These are phyloP conservation scores for Echites panduratus DNA, from an alignment of 257 asterid genomes.

Conservation along the genomic window DNA sequence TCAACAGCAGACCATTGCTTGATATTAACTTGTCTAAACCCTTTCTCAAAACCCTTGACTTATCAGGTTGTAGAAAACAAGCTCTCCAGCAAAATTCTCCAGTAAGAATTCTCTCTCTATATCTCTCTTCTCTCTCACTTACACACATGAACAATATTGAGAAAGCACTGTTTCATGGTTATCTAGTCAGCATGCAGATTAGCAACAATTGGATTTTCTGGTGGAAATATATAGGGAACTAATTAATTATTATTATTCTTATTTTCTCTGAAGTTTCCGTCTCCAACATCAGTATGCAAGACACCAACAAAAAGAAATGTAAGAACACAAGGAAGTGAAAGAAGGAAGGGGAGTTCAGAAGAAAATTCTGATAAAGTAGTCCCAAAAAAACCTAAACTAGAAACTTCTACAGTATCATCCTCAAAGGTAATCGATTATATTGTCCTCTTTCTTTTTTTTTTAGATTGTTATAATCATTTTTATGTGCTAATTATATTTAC, in stretches of 20 bases:
- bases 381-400: conserved; percentile 22
- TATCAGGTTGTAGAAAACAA: conserved; percentile 14
- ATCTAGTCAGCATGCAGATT: neutral
- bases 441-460: too few relatives aligned
- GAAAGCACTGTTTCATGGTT: neutral
- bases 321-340: conserved; percentile 18
- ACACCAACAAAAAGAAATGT: conserved; percentile 16
- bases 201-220: neutral
- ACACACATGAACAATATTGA: too few relatives aligned
- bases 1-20: conserved; percentile 20
- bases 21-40: conserved; percentile 17
- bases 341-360: conserved; percentile 22
- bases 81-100: conserved; percentile 17
- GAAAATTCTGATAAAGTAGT: conserved; percentile 14
- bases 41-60: conserved; percentile 12
- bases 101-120: conserved; percentile 19
- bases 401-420: conserved; percentile 8
- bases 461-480: too few relatives aligned
- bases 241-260: neutral
- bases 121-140: neutral
- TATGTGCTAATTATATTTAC: too few relatives aligned
- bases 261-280: conserved; percentile 12
- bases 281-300: conserved; percentile 17
- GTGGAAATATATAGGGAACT: neutral
- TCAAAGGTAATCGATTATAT: conserved; percentile 13